Percentiles rank a stretch among this genome's conserved stretches.
phyloP scores from a whole-genome alignment of 2,329 filamentous ascomycete genomes.

The Cercospora citrullina region DNA sequence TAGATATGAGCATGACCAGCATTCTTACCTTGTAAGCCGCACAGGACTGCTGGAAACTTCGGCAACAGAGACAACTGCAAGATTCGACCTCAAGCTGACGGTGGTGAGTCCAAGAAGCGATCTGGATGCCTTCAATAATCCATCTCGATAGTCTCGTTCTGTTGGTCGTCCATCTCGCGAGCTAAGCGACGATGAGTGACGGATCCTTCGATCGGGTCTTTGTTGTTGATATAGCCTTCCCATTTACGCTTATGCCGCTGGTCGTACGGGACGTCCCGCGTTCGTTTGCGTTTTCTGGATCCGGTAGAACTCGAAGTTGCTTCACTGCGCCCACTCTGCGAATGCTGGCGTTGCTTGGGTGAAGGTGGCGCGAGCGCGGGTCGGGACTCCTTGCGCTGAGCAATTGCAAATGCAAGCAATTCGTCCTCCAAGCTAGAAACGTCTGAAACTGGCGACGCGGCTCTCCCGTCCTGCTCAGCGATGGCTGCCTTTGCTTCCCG shows the following conservation, averaged over 20 bases:
- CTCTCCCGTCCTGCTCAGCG: neutral
- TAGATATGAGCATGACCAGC: too few relatives aligned
- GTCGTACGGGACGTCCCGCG: conserved; percentile 35
- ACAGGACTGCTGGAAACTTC: too few relatives aligned
- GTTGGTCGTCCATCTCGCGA: conserved; percentile 47
- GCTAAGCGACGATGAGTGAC: conserved; percentile 49
- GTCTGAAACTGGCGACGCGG: conserved; percentile 28
- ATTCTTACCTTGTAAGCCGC: too few relatives aligned
- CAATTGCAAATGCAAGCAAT: conserved; percentile 21
- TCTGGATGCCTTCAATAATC: conserved; percentile 45
- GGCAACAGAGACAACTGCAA: too few relatives aligned
- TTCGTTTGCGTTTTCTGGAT: conserved; percentile 19
- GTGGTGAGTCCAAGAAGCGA: too few relatives aligned
- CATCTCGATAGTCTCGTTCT: conserved; percentile 44
- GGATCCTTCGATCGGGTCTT: conserved; percentile 39
- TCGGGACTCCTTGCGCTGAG: conserved; percentile 4
- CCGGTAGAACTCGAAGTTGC: conserved; percentile 19
- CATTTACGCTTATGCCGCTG: conserved; percentile 40
- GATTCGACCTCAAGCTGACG: too few relatives aligned
- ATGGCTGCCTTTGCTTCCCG: conserved; percentile 16
- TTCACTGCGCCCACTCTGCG: conserved; percentile 28
- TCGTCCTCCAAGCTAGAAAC: conserved; percentile 34
- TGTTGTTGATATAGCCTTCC: conserved; percentile 41
- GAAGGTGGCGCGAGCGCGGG: neutral
- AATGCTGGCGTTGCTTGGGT: conserved; percentile 16